phyloP scores from a whole-genome alignment of 2,329 filamentous ascomycete species.

The Pseudogymnoascus sp. region DNA sequence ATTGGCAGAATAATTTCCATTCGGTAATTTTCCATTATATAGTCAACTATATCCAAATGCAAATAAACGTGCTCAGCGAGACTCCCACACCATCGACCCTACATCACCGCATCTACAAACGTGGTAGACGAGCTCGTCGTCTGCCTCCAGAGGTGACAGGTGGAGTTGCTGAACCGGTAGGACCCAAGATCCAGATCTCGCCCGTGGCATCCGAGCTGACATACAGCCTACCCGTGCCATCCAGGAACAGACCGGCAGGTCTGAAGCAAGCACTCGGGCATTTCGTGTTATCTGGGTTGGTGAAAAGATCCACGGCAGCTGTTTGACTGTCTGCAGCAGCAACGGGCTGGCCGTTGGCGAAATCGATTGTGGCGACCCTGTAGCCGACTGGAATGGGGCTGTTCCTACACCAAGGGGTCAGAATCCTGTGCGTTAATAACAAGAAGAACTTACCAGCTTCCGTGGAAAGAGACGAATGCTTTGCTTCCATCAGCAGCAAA shows the following conservation, averaged over 20 bases:
- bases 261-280: slow-evolving; percentile 52
- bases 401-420: slow-evolving; percentile 11
- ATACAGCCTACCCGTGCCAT: slow-evolving; percentile 49
- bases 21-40: neutral
- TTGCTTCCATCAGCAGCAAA: slow-evolving; percentile 50
- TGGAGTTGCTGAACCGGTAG: slow-evolving; percentile 12
- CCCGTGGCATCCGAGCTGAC: slow-evolving; percentile 55
- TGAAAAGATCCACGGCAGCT: slow-evolving; percentile 43
- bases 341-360: slow-evolving; percentile 35
- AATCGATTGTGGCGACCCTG: slow-evolving; percentile 33
- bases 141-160: neutral
- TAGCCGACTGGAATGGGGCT: slow-evolving; percentile 36
- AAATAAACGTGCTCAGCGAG: neutral
- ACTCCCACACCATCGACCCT: too few relatives aligned
- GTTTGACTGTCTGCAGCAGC: slow-evolving; percentile 34
- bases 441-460: slow-evolving; percentile 46
- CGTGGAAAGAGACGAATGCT: slow-evolving; percentile 63
- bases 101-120: neutral
- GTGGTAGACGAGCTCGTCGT: neutral
- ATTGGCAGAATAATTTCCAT: neutral
- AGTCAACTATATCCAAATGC: neutral
- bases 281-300: slow-evolving; percentile 40
- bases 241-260: slow-evolving; percentile 48
- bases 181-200: slow-evolving; percentile 51
- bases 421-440: slow-evolving; percentile 15